These are phyloP conservation scores for Mycena floridula DNA, from an alignment of 768 basidiomycete genomes.

Conservation along the genomic window DNA sequence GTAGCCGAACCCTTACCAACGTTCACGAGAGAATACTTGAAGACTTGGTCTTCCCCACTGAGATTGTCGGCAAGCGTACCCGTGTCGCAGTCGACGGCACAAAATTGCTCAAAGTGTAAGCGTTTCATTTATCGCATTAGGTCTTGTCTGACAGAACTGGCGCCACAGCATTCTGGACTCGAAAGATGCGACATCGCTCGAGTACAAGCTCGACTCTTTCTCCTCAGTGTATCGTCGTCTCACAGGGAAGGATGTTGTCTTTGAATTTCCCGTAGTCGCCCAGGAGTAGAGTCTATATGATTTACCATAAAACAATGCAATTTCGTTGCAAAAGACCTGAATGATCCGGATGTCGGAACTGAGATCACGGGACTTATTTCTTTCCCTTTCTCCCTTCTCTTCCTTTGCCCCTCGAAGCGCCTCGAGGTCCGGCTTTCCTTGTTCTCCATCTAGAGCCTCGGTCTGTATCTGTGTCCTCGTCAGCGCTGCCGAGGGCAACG, in stretches of 20 bases:
- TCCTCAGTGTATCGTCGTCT: constrained; percentile 92
- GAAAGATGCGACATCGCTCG: constrained; percentile 95
- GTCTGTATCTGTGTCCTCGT: constrained; percentile 3
- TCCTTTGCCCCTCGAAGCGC: constrained; percentile 44
- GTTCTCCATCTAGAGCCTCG: neutral
- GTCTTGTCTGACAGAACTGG: constrained; percentile 11
- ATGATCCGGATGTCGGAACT: too few species aligned
- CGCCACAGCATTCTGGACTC: constrained; percentile 84
- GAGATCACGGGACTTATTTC: neutral
- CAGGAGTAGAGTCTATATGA: constrained; percentile 57
- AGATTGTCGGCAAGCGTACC: constrained; percentile 98
- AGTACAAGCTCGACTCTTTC: constrained; percentile 99
- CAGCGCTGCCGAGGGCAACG: constrained; percentile 37
- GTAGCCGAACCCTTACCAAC: constrained; percentile 91
- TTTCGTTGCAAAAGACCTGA: too few species aligned
- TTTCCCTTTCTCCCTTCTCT: constrained; percentile 17
- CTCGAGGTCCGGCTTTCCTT: neutral
- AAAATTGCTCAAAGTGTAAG: constrained; percentile 96
- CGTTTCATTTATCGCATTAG: constrained; percentile 17
- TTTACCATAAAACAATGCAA: too few species aligned
- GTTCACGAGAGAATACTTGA: constrained; percentile 99
- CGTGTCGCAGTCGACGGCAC: constrained; percentile 90
- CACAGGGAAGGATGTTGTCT: constrained; percentile 95
- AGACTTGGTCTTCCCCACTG: constrained; percentile 97
- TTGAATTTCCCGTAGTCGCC: constrained; percentile 80